These are phyloP conservation scores for Colletotrichum sp. DNA, from an alignment of 2,329 filamentous ascomycete genomes.

Conservation along the genomic window DNA sequence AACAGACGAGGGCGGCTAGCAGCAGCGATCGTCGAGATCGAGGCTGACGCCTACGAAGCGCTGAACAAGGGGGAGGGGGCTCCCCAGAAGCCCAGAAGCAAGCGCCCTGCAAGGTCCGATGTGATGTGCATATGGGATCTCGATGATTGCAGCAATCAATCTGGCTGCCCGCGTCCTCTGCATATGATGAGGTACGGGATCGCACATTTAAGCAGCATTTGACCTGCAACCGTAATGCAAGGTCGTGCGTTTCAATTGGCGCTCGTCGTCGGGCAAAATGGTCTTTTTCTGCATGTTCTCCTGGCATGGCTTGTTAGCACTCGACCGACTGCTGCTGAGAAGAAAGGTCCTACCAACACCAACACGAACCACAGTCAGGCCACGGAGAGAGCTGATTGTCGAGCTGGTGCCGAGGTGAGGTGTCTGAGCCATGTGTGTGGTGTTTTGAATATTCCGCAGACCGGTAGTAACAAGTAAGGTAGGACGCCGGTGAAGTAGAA, in stretches of 20 bases:
- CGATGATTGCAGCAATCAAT: not conserved
- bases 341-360: not conserved
- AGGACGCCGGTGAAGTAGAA: not conserved
- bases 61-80: not conserved
- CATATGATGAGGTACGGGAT: not conserved
- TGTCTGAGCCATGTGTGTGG: not conserved
- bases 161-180: not conserved
- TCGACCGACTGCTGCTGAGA: not conserved
- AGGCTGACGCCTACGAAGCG: conserved; percentile 4
- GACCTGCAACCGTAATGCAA: not conserved
- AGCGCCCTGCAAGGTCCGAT: conserved; percentile 1
- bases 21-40: not conserved
- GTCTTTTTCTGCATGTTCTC: not conserved
- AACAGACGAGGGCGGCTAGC: not conserved
- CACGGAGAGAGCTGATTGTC: not conserved
- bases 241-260: not conserved
- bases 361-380: not conserved
- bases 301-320: not conserved
- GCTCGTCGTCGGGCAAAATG: not conserved
- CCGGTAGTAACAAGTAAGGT: not conserved
- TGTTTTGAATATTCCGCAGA: not conserved
- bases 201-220: not conserved
- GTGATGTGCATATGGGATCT: not conserved
- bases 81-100: not conserved
- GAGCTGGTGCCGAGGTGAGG: not conserved